phyloP scores from a whole-genome alignment of 2,329 filamentous ascomycete species.

The Aspergillus fumigatus region DNA sequence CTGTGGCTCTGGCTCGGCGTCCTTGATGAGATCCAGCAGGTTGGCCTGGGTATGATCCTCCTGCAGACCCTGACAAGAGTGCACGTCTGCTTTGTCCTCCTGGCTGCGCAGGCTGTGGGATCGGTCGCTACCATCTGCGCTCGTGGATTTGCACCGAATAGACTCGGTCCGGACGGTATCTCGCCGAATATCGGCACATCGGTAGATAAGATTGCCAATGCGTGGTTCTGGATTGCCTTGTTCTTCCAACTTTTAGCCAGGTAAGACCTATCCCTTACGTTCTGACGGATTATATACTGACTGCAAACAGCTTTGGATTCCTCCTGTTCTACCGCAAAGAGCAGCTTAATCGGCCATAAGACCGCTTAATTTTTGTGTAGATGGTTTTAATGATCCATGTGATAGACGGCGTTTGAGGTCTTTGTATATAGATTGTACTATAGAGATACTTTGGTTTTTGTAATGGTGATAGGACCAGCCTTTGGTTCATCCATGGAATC shows the following conservation, averaged over 20 bases:
- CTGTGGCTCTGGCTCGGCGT: constrained; percentile 65
- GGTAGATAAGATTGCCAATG: constrained; percentile 40
- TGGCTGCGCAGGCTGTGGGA: constrained; percentile 57
- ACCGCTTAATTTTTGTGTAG: background rate
- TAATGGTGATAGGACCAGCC: background rate
- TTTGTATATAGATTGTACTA: background rate
- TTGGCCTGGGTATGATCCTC: constrained; percentile 64
- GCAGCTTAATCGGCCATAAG: constrained; percentile 38
- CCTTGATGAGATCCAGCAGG: constrained; percentile 59
- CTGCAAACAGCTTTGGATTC: constrained; percentile 27
- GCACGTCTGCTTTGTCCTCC: constrained; percentile 58
- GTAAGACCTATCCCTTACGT: constrained; percentile 31
- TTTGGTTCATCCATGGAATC: too few species aligned
- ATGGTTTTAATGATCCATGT: background rate
- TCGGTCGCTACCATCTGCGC: constrained; percentile 58
- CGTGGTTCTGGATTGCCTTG: constrained; percentile 59
- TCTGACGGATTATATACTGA: constrained; percentile 1
- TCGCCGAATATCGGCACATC: constrained; percentile 57
- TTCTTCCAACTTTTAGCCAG: constrained; percentile 53
- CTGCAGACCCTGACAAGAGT: constrained; percentile 60
- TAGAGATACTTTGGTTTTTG: background rate
- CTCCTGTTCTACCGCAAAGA: constrained; percentile 41
- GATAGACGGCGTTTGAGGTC: background rate
- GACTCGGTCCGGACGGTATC: constrained; percentile 55
- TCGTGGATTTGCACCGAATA: constrained; percentile 56